Evolutionary conservation across 352 stramenopile genomes (phyloP).

Genomic region (Phytophthora lateralis): DNA sequence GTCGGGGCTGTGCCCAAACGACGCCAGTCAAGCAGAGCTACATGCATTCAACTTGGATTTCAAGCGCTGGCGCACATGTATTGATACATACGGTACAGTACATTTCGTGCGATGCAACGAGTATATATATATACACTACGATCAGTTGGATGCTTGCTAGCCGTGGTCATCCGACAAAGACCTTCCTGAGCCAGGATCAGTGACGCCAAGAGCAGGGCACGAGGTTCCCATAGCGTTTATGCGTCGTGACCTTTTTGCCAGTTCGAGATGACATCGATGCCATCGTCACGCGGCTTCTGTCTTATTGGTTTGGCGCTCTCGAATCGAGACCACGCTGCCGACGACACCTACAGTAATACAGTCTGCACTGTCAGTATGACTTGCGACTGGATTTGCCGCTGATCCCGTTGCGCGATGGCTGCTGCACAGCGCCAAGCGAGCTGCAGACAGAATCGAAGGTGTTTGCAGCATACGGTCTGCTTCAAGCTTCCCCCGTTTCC

Average conservation of each 20-base stretch:
- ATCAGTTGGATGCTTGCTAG: not conserved
- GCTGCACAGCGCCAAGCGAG: not conserved
- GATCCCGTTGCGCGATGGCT: conserved; percentile 9
- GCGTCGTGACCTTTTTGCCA: not conserved
- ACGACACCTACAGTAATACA: not conserved
- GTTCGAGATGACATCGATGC: not conserved
- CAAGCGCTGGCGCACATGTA: not conserved
- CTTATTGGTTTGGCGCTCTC: not conserved
- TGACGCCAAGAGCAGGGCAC: not conserved
- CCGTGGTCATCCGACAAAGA: not conserved
- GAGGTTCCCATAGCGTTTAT: not conserved
- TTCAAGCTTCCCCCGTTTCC: not conserved
- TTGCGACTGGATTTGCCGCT: conserved; percentile 17
- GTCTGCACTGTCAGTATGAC: no score
- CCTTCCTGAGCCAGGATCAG: not conserved
- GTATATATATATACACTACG: not conserved
- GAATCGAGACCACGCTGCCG: no score
- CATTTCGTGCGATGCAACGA: not conserved
- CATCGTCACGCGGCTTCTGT: not conserved
- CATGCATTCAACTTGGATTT: not conserved
- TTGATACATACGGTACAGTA: not conserved
- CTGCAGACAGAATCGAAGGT: no score
- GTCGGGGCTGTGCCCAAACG: conserved; percentile 1
- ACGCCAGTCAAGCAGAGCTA: conserved; percentile 15
- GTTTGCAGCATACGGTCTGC: not conserved